phyloP scores from a whole-genome alignment of 495 filamentous ascomycete species.

The Podospora conica region DNA sequence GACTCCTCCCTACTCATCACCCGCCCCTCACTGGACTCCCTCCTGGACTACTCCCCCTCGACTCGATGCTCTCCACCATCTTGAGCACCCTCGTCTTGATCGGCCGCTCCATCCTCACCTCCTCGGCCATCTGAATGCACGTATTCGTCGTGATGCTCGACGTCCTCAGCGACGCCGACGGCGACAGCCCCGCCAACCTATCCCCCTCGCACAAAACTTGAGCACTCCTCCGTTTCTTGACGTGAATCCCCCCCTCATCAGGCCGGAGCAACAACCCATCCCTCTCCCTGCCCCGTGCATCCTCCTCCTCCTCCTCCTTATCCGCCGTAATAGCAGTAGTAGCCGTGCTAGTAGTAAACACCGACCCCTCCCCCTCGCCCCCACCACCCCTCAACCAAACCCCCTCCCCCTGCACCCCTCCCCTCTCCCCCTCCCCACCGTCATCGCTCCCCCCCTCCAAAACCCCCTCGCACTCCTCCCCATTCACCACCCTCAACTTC shows the following conservation, averaged over 20 bases:
- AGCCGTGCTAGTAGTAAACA: not conserved
- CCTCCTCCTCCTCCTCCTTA: slow-evolving; percentile 5
- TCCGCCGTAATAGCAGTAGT: not conserved
- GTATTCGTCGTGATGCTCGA: slow-evolving; percentile 12
- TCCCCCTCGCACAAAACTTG: not conserved
- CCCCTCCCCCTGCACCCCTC: not conserved
- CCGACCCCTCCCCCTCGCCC: not conserved
- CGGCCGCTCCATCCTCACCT: slow-evolving; percentile 30
- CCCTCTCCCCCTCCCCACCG: slow-evolving; percentile 18
- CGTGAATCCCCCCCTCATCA: not conserved
- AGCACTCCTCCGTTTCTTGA: not conserved
- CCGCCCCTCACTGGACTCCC: slow-evolving; percentile 20
- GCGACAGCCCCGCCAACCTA: slow-evolving; percentile 7
- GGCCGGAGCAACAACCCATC: not conserved
- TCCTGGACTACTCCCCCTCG: slow-evolving; percentile 27
- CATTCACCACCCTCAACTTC: slow-evolving; percentile 80
- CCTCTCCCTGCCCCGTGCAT: not conserved
- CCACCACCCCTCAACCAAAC: not conserved
- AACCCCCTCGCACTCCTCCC: slow-evolving; percentile 42
- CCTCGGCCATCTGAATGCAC: slow-evolving; percentile 28
- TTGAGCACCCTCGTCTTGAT: slow-evolving; percentile 34
- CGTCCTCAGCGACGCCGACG: slow-evolving; percentile 16
- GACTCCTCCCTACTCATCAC: not conserved
- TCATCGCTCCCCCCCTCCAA: slow-evolving; percentile 29
- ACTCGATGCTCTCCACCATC: slow-evolving; percentile 44